phyloP scores from a whole-genome alignment of 352 stramenopile genomes.

The Phytophthora vignae region DNA sequence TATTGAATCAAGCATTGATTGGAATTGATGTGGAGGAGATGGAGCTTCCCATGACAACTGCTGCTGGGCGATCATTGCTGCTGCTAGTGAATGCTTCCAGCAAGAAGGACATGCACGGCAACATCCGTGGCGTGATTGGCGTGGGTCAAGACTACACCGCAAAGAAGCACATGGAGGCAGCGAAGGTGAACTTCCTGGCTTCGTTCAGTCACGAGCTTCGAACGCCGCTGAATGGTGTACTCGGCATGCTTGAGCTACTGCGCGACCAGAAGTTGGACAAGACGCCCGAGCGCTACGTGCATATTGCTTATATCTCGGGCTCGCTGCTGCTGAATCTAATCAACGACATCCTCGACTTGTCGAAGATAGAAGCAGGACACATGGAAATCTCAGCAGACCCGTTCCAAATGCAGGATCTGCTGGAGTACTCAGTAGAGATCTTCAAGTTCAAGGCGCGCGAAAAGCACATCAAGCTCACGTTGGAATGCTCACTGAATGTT shows the following conservation, averaged over 20 bases:
- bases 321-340: slow-evolving; percentile 76
- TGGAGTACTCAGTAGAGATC: slow-evolving; percentile 85
- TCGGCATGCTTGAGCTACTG: slow-evolving; percentile 82
- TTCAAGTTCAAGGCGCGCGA: slow-evolving; percentile 85
- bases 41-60: slow-evolving; percentile 74
- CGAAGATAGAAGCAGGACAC: slow-evolving; percentile 92
- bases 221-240: slow-evolving; percentile 80
- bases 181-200: slow-evolving; percentile 72
- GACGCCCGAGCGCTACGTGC: slow-evolving; percentile 65
- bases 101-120: slow-evolving; percentile 87
- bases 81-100: slow-evolving; percentile 75
- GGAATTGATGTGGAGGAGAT: slow-evolving; percentile 77
- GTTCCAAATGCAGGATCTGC: slow-evolving; percentile 73
- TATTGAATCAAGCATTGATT: slow-evolving; percentile 74
- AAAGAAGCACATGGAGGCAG: slow-evolving; percentile 76
- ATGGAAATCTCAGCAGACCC: slow-evolving; percentile 82
- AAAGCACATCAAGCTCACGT: slow-evolving; percentile 84
- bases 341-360: slow-evolving; percentile 91
- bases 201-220: slow-evolving; percentile 77
- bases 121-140: slow-evolving; percentile 89
- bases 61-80: slow-evolving; percentile 46
- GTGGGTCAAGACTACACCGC: slow-evolving; percentile 92
- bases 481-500: slow-evolving; percentile 62
- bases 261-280: slow-evolving; percentile 71
- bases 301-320: slow-evolving; percentile 77